Percentiles rank a stretch among this genome's conserved stretches.
Conservation (phyloP, 106 monocot species). For the Amphibolis antarctica region DNA sequence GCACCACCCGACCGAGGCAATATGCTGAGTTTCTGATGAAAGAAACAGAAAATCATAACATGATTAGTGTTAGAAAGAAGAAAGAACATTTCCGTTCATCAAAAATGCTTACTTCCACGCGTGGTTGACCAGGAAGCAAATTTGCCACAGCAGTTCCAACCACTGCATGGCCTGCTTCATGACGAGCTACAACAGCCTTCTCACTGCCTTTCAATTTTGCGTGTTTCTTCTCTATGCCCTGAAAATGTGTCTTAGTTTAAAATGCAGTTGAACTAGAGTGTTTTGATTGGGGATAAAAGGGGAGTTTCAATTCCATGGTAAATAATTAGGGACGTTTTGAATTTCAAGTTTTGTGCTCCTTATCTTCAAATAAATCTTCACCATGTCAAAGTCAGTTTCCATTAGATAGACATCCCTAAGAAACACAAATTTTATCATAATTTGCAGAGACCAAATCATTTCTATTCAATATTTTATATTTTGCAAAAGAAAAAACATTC, state of each 20-base stretch:
- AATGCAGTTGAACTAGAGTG: too few species aligned
- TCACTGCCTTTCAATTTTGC: slow-evolving; percentile 80
- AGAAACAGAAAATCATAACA: not conserved
- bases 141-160: slow-evolving; percentile 94
- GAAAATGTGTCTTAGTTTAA: not conserved
- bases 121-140: slow-evolving; percentile 77
- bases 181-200: slow-evolving; percentile 87
- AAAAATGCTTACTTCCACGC: slow-evolving; percentile 67
- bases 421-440: too few species aligned
- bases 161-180: slow-evolving; percentile 96
- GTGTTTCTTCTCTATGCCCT: slow-evolving; percentile 99
- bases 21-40: slow-evolving; percentile 86
- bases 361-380: too few species aligned
- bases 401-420: too few species aligned
- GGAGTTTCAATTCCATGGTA: too few species aligned
- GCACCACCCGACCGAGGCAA: slow-evolving; percentile 95
- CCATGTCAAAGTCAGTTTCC: too few species aligned
- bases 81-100: not conserved
- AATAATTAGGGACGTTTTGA: too few species aligned
- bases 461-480: too few species aligned
- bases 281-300: too few species aligned
- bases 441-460: too few species aligned
- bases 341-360: too few species aligned
- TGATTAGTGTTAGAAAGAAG: not conserved
- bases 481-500: too few species aligned